Evolutionary conservation across 192 early-diverging fungal species (phyloP).

Genomic region (Radiomyces spectabilis): DNA sequence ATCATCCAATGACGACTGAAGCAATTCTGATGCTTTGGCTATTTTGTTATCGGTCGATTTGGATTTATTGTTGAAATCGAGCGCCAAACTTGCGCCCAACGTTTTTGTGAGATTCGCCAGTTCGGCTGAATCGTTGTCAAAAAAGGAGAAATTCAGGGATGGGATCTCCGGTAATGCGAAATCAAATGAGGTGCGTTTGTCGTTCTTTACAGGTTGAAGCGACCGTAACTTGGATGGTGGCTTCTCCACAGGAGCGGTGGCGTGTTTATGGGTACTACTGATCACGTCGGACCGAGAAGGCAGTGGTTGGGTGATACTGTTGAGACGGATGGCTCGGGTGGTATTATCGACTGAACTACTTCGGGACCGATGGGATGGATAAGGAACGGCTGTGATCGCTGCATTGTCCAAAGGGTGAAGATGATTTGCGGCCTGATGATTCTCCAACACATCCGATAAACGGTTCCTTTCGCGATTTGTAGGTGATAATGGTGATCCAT

Average conservation of each 20-base stretch:
- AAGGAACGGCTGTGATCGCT: neutral
- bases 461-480: too few species aligned
- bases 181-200: neutral
- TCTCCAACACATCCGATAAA: too few species aligned
- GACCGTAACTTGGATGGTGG: too few species aligned
- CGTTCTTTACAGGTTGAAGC: neutral
- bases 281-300: neutral
- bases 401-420: too few species aligned
- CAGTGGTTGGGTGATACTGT: neutral
- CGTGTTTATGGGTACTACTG: neutral
- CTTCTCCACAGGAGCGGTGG: neutral
- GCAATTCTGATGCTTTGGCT: conserved; percentile 8
- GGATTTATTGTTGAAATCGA: neutral
- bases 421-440: too few species aligned
- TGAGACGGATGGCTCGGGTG: neutral
- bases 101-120: conserved; percentile 24
- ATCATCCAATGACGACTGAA: conserved; percentile 10
- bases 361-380: neutral
- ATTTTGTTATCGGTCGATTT: neutral
- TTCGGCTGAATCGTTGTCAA: conserved; percentile 28
- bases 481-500: too few species aligned
- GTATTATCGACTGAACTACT: neutral
- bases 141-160: conserved; percentile 24
- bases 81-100: conserved; percentile 16
- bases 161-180: conserved; percentile 8